phyloP scores from a whole-genome alignment of 495 filamentous ascomycete species.

The Schizothecium vesticola region DNA sequence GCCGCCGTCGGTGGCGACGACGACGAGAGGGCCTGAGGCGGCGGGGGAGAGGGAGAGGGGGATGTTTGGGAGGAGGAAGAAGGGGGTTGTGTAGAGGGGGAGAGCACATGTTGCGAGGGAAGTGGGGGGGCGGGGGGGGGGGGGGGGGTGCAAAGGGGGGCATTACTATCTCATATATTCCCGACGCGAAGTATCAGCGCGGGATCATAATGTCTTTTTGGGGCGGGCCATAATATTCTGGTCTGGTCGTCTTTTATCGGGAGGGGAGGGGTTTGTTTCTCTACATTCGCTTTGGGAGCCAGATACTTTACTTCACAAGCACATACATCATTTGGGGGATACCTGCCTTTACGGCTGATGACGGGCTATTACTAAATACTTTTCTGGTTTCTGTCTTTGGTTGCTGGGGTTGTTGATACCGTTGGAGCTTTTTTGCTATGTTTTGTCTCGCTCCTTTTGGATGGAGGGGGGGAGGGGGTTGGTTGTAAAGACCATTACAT shows the following conservation, averaged over 20 bases:
- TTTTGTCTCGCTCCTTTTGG: too few species aligned
- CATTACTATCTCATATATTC: background rate
- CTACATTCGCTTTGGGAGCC: background rate
- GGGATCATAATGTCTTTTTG: background rate
- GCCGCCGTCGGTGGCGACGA: constrained; percentile 36
- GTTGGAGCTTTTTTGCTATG: background rate
- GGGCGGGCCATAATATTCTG: background rate
- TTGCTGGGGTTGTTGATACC: background rate
- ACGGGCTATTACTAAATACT: background rate
- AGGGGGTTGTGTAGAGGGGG: background rate
- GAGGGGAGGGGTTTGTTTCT: too few species aligned
- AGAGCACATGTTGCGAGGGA: too few species aligned
- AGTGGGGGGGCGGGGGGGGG: too few species aligned
- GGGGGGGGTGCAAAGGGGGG: too few species aligned
- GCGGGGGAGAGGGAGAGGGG: background rate
- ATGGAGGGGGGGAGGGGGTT: too few species aligned
- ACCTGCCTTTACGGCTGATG: background rate
- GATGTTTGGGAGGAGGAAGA: background rate
- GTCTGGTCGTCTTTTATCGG: background rate
- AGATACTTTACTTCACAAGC: background rate
- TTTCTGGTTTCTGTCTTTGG: background rate
- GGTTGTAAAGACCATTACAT: background rate
- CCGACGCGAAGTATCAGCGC: too few species aligned
- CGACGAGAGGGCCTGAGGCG: constrained; percentile 3
- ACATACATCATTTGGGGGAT: background rate